phyloP scores from a whole-genome alignment of 768 basidiomycete species.

The Mycena alexandri region DNA sequence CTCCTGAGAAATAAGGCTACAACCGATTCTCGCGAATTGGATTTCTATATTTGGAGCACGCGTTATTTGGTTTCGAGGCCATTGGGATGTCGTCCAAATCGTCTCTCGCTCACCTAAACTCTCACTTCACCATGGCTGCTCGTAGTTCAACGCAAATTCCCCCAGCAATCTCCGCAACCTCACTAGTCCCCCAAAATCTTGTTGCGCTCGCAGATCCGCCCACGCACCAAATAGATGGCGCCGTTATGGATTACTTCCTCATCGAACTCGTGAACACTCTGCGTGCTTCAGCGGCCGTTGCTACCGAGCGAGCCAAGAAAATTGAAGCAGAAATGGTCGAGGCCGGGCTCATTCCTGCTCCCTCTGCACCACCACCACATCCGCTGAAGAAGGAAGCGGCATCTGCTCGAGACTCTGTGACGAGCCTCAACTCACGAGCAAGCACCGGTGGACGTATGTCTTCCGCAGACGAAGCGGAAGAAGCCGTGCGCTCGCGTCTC shows the following conservation, averaged over 20 bases:
- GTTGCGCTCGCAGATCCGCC: conserved; percentile 77
- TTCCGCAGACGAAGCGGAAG: conserved; percentile 76
- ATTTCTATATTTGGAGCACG: background rate
- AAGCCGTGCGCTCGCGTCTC: conserved; percentile 73
- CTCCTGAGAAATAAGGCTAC: no score
- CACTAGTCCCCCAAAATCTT: conserved; percentile 49
- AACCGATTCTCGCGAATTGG: no score
- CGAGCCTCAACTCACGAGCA: conserved; percentile 54
- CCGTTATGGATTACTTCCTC: conserved; percentile 87
- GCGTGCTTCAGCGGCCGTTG: conserved; percentile 79
- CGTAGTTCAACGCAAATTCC: conserved; percentile 50
- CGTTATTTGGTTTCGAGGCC: conserved; percentile 8
- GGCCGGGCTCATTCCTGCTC: conserved; percentile 74
- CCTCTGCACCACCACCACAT: conserved; percentile 53
- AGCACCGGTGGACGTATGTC: conserved; percentile 51
- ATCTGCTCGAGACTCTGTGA: conserved; percentile 57
- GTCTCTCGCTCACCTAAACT: conserved; percentile 17
- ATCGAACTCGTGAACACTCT: conserved; percentile 85
- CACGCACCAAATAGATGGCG: conserved; percentile 69
- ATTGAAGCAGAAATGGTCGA: conserved; percentile 85
- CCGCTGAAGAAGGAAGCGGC: conserved; percentile 55
- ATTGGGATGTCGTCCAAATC: background rate
- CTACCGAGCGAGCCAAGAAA: conserved; percentile 73
- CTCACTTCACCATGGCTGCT: conserved; percentile 43
- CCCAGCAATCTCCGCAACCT: conserved; percentile 41